A percentile compares a stretch with the other conserved stretches of the same genome.
These are phyloP conservation scores for Fusarium veterinarium DNA, from an alignment of 2,329 filamentous ascomycete genomes.

Conservation along the genomic window DNA sequence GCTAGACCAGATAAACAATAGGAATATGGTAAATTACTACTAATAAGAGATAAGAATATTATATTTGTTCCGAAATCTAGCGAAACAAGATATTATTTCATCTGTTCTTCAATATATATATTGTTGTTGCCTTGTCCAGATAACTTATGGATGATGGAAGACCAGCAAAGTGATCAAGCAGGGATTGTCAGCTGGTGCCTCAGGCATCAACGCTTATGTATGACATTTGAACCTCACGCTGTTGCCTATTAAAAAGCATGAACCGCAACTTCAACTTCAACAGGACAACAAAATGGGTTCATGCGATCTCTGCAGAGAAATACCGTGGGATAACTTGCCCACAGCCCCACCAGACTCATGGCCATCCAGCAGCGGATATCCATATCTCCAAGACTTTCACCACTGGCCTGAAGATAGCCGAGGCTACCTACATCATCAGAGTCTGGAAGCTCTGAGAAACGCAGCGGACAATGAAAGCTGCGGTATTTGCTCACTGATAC, in stretches of 20 bases:
- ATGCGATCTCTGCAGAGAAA: background rate
- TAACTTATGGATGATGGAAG: too few species aligned
- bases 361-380: background rate
- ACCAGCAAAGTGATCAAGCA: fast-evolving
- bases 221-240: background rate
- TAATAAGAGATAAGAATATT: too few species aligned
- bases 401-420: background rate
- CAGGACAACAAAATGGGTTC: background rate
- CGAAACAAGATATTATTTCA: fast-evolving
- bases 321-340: background rate
- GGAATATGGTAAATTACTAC: too few species aligned
- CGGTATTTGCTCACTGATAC: background rate
- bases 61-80: background rate
- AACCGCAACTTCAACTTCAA: background rate
- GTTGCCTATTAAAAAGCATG: background rate
- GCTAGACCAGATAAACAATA: fast-evolving
- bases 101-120: background rate
- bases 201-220: background rate
- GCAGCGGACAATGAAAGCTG: background rate
- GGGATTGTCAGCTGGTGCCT: background rate
- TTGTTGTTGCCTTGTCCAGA: fast-evolving
- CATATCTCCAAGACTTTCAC: background rate
- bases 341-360: background rate
- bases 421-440: constrained; percentile 1
- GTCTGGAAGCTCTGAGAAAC: background rate